Evolutionary conservation across 192 early-diverging fungal species (phyloP), one percentile per base, ranked within the genome.

Genomic region (Dissophora ornata): DNA sequence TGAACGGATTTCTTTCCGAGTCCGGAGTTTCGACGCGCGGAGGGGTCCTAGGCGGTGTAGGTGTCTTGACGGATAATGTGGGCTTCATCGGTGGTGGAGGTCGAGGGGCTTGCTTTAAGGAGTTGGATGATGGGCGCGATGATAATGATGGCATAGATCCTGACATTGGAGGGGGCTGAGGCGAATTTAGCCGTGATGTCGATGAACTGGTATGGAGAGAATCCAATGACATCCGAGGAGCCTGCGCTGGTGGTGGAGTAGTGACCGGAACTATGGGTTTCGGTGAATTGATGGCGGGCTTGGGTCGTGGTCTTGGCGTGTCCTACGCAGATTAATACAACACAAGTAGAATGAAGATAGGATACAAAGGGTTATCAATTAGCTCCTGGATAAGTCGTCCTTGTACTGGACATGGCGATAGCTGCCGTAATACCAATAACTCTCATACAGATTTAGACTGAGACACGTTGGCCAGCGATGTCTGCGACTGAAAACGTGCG

Each of bases 401-500:
- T n/a, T n/a, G n/a, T n/a, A n/a, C n/a, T n/a, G n/a, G n/a, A n/a
- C n/a, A n/a, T n/a, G n/a, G n/a, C n/a, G n/a, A n/a, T n/a, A n/a
- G n/a, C n/a, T n/a, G n/a, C n/a, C n/a, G n/a, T n/a, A n/a, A n/a
- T n/a, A n/a, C n/a, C n/a, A n/a, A n/a, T n/a, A n/a, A n/a, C 18
- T 4, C 44, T 12, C 64, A 42, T 67, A 77, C 73, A 16, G 58
- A 64, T 32, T 62, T 77, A 10, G 64, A 25, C 19, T 22, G 42
- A 1, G 58, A 50, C 2, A 26, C 24, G 22, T 16, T 67, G 15
- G 71, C 40, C 4, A 71, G 18, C 4, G 51, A 62, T 21, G 55
- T 54, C 29, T 77, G 73, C 15, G 73, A 77, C 30, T 77, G 73
- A n/a, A 77, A 77, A 21, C 64, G 64, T 11, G 73, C 73, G 16